These are phyloP conservation scores for Scheffersomyces ergatensis DNA, from an alignment of 805 yeast genomes.

Conservation along the genomic window DNA sequence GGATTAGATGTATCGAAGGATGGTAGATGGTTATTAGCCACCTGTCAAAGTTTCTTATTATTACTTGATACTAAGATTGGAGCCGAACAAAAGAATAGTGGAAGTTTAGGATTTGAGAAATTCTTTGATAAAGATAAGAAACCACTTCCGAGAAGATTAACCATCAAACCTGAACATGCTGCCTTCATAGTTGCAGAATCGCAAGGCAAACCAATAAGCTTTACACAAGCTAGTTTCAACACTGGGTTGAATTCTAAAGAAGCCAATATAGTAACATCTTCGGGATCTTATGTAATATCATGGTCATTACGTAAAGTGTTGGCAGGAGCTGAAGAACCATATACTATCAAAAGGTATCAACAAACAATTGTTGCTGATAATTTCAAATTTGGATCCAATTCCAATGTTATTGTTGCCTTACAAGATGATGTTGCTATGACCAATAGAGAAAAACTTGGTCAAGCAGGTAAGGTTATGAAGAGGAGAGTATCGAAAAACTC, in stretches of 20 bases:
- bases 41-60: slow-evolving; percentile 69
- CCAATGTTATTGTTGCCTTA: slow-evolving; percentile 69
- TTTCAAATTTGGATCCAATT: slow-evolving; percentile 71
- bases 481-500: background rate
- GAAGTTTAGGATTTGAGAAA: slow-evolving; percentile 60
- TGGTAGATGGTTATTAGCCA: slow-evolving; percentile 80
- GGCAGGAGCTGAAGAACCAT: slow-evolving; percentile 40
- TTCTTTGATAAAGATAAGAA: slow-evolving; percentile 62
- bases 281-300: slow-evolving; percentile 78
- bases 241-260: slow-evolving; percentile 63
- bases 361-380: slow-evolving; percentile 70
- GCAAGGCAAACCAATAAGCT: slow-evolving; percentile 47
- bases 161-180: slow-evolving; percentile 68
- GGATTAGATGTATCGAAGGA: slow-evolving; percentile 73
- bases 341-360: slow-evolving; percentile 61
- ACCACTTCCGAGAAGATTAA: slow-evolving; percentile 68
- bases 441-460: slow-evolving; percentile 54
- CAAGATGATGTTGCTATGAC: slow-evolving; percentile 77
- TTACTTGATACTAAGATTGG: slow-evolving; percentile 66
- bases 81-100: slow-evolving; percentile 55
- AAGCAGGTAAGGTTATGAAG: slow-evolving; percentile 37
- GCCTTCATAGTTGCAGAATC: slow-evolving; percentile 56
- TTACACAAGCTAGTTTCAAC: slow-evolving; percentile 77
- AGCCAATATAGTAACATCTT: slow-evolving; percentile 69
- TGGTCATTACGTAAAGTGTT: slow-evolving; percentile 72